Evolutionary conservation across 1,284 basidiomycete genomes (phyloP), one percentile per base, ranked within the genome.

Genomic region (Moesziomyces parantarcticus): DNA sequence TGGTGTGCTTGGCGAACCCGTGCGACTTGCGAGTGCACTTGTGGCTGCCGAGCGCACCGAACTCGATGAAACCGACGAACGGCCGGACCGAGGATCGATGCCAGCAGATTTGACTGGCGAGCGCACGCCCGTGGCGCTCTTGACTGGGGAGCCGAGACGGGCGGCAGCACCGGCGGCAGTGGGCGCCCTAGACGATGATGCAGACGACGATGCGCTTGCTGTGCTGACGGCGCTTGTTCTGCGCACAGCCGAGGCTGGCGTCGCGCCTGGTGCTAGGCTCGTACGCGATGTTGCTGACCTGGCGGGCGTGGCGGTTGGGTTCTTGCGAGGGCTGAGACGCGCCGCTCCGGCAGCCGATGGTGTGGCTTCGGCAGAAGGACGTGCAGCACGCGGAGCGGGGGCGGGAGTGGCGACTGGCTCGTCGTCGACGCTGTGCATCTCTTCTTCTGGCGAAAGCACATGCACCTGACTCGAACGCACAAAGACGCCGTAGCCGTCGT

Each of bases 391-490:
- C 4, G 61, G 46, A 21, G 53, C 53, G 9, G 53, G 50, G 6
- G 54, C 26, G 21, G 53, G 39, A 20, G 10, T 32, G 26, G 52
- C 36, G 22, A 47, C 32, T 48, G 29, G 59, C 50, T 65, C 75
- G 22, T 77, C 68, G 50, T 64, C 70, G 51, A 75, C 29, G 50
- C 41, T 59, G 42, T 79, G 67, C 47, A 65, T 60, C 51, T 72
- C 67, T 26, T 69, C 58, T 8, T 71, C 62, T 9, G 71, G 62
- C 4, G 66, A 61, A 3, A 90, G 82, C 2, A 89, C 81, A 79
- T 89, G 92, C 63, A 98, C 92, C 84, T 95, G 93, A 81, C 91
- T 92, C 0, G 92, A 90, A 22, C 94, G 88, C 5, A 98, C 91
- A 84, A 99, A 99, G 42, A 98, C 91, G 46, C 97, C 97, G 84